These are phyloP conservation scores for Dendrobium chrysotoxum DNA, from an alignment of 106 monocot species.

Conservation along the genomic window DNA sequence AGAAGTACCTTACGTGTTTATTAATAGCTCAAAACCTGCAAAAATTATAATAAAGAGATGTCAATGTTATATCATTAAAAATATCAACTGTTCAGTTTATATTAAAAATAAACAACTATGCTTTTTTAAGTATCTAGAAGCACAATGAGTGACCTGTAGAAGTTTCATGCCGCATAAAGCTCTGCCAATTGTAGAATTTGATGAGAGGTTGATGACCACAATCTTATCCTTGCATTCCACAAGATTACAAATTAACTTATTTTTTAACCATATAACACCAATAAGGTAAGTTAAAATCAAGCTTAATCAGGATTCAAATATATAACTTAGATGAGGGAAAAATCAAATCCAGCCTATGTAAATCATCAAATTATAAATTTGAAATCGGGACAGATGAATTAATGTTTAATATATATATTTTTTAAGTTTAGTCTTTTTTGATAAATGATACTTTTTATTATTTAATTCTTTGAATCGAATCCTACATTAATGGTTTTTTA, in stretches of 20 bases:
- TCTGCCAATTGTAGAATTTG: not conserved
- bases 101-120: too few species aligned
- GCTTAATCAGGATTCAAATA: not conserved
- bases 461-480: not conserved
- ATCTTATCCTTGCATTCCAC: not conserved
- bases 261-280: not conserved
- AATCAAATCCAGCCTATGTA: not conserved
- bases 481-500: not conserved
- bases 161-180: too few species aligned
- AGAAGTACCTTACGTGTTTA: too few species aligned
- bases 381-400: not conserved
- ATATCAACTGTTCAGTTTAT: too few species aligned
- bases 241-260: not conserved
- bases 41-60: too few species aligned
- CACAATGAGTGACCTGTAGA: too few species aligned
- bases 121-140: too few species aligned
- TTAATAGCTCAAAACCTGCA: too few species aligned
- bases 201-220: not conserved
- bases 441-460: too few species aligned
- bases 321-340: not conserved
- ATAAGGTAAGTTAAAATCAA: not conserved
- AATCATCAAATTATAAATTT: not conserved
- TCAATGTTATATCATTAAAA: too few species aligned
- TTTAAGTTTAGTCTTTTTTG: too few species aligned
- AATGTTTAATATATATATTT: not conserved